Evolutionary conservation across 1,284 basidiomycete species (phyloP).

Genomic region (Cutaneotrichosporon sp.): DNA sequence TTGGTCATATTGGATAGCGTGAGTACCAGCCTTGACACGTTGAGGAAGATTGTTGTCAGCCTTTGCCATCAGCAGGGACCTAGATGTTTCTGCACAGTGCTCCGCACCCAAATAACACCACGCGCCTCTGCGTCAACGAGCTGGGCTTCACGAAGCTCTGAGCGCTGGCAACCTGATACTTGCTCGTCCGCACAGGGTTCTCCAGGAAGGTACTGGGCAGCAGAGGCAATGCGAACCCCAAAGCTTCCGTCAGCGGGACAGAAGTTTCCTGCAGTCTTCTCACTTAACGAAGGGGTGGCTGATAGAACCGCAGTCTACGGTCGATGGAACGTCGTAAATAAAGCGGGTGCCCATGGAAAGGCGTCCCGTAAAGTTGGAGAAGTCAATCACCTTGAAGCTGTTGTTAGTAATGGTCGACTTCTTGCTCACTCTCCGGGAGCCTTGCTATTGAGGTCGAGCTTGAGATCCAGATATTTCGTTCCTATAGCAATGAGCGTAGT

Average conservation of each 20-base stretch:
- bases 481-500: background rate
- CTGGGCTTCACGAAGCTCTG: too few species aligned
- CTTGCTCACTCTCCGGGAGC: background rate
- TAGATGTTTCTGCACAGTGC: too few species aligned
- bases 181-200: too few species aligned
- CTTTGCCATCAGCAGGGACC: too few species aligned
- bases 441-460: background rate
- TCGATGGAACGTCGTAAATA: background rate
- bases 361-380: background rate
- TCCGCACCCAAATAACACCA: too few species aligned
- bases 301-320: background rate
- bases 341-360: background rate
- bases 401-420: background rate
- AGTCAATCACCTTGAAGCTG: background rate
- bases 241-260: too few species aligned
- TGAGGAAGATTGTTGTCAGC: background rate
- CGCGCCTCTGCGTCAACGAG: too few species aligned
- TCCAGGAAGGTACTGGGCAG: too few species aligned
- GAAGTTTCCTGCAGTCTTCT: too few species aligned
- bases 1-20: background rate
- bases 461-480: background rate
- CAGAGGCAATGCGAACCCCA: too few species aligned
- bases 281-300: too few species aligned
- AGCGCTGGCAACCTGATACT: too few species aligned
- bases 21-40: background rate